phyloP scores from a whole-genome alignment of 257 asterid genomes.

The Euphrasia confusa region DNA sequence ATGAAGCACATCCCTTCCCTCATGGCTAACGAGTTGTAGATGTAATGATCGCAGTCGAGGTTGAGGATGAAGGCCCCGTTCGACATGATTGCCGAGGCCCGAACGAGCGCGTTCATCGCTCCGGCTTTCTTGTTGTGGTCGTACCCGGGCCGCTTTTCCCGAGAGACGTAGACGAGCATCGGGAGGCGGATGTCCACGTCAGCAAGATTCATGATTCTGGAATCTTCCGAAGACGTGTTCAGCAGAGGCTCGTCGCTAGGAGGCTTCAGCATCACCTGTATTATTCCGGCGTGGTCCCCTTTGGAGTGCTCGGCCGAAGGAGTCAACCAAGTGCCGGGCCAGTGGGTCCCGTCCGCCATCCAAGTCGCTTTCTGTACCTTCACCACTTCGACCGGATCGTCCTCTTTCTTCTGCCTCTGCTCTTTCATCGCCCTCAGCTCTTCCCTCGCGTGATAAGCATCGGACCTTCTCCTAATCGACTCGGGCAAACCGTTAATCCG shows the following conservation, averaged over 20 bases:
- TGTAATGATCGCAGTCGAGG: slow-evolving; percentile 74
- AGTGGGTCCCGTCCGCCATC: slow-evolving; percentile 56
- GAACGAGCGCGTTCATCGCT: slow-evolving; percentile 76
- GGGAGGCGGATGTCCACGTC: slow-evolving; percentile 71
- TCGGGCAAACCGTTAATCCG: slow-evolving; percentile 42
- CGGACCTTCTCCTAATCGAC: slow-evolving; percentile 63
- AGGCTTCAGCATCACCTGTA: slow-evolving; percentile 81
- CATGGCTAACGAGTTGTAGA: slow-evolving; percentile 67
- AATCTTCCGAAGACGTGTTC: slow-evolving; percentile 42
- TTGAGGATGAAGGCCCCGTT: slow-evolving; percentile 74
- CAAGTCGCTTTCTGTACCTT: slow-evolving; percentile 68
- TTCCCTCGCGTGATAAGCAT: slow-evolving; percentile 69
- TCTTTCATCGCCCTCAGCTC: slow-evolving; percentile 61
- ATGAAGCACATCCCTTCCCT: slow-evolving; percentile 82
- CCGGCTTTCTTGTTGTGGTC: slow-evolving; percentile 86
- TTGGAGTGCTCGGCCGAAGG: slow-evolving; percentile 51
- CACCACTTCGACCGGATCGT: slow-evolving; percentile 45
- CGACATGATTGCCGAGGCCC: slow-evolving; percentile 84
- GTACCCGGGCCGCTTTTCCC: slow-evolving; percentile 77
- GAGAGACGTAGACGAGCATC: slow-evolving; percentile 74
- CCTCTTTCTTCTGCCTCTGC: slow-evolving; percentile 56
- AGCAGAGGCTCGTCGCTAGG: slow-evolving; percentile 69
- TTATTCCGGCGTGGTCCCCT: slow-evolving; percentile 76
- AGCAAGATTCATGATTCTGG: slow-evolving; percentile 35
- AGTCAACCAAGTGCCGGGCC: slow-evolving; percentile 41